Evolutionary conservation across 2,329 filamentous ascomycete species (phyloP).

Genomic region (Claviceps capensis): DNA sequence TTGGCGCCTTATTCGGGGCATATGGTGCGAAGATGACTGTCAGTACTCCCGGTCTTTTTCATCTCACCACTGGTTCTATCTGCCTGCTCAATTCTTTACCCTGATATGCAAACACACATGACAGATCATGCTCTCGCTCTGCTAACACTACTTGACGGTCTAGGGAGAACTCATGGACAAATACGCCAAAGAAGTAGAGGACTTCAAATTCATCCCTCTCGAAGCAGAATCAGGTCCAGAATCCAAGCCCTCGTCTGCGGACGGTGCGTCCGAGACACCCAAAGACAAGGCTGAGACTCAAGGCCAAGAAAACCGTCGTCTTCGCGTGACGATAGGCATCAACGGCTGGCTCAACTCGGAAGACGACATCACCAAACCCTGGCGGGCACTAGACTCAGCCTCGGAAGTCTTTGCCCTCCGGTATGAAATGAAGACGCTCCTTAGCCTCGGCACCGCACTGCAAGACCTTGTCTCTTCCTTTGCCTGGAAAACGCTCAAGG

Average conservation of each 20-base stretch:
- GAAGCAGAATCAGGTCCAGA: constrained; percentile 28
- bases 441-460: constrained; percentile 63
- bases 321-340: constrained; percentile 74
- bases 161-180: constrained; percentile 72
- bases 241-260: not conserved
- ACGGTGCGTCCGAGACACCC: too few relatives aligned
- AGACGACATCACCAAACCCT: constrained; percentile 65
- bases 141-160: not conserved
- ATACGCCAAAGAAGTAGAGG: constrained; percentile 77
- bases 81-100: too few relatives aligned
- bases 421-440: constrained; percentile 66
- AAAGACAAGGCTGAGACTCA: constrained; percentile 6
- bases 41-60: constrained; percentile 6
- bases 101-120: not conserved
- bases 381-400: constrained; percentile 53
- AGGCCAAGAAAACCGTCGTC: constrained; percentile 28
- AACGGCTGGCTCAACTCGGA: constrained; percentile 73
- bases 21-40: constrained; percentile 66
- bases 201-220: constrained; percentile 67
- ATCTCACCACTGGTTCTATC: not conserved
- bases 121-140: not conserved
- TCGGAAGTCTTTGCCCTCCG: constrained; percentile 74
- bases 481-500: constrained; percentile 61
- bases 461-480: constrained; percentile 57
- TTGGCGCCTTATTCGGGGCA: constrained; percentile 78